Evolutionary conservation across 148 eudicot genomes (phyloP), one percentile per base, ranked within the genome.

Genomic region (Fagopyrum esculentum): DNA sequence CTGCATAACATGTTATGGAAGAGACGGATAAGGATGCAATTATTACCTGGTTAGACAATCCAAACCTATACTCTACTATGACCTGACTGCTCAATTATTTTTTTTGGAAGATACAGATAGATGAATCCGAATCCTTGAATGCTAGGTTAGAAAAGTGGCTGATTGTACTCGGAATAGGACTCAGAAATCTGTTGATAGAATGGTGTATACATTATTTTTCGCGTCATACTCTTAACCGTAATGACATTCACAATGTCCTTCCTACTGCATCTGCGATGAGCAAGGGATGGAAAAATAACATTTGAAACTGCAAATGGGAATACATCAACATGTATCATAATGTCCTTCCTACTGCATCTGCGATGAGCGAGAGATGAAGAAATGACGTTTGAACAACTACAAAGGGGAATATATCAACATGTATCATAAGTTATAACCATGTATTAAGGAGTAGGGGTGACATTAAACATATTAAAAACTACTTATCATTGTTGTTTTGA

Each of bases 1-100:
- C 99, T 95, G 89, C 80, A 63, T 15, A 75, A 4, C 64, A 48
- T 17, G 13, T 45, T 66, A 66, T 43, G 47, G 11, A 66, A 40
- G 47, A 40, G 40, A 4, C 68, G 1, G 15, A 5, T 61, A 40
- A 66, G 71, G 71, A 66, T 35, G 71, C 47, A 66, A 43, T 66
- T 1, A 15, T 66, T 15, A 66, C 47, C 35, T 3, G 19, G 71
- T 66, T 43, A 66, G 71, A 66, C 71, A 40, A 66, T 5, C 45
- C 46, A 43, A 40, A 66, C 71, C 10, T 35, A 22, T 59, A 59
- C 26, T 64, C 43, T 19, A 9, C 46, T 66, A 40, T 61, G 10
- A 40, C 45, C 71, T 40, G n/a, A 19, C 17, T 40, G 45, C 6
- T 63, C 8, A 4, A 40, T 11, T 3, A 2, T 4, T 12, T 11